Base-by-base conservation (phyloP, 2,329 filamentous ascomycete genomes). In the Thermochaetoides dissita region DNA sequence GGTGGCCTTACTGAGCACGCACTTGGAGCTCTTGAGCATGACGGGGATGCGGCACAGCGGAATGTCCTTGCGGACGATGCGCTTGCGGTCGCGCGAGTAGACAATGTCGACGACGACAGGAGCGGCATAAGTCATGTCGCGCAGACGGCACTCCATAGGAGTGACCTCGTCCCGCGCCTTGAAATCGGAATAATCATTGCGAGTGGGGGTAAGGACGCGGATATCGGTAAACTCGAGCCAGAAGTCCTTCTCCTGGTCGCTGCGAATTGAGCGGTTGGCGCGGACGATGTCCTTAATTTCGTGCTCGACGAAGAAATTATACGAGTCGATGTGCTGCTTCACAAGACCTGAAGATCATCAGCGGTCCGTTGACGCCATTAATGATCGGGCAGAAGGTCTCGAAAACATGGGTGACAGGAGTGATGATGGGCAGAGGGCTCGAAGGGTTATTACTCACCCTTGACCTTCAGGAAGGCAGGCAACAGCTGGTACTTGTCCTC, bases 101-200 rank as follows among this genome's bases (percentile, higher is more conserved):
- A 84, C 79, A 41, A 96, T 84, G 57, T 96, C 88, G 46, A 96
- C 87, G 32, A 86, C 74, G 47, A 98, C 94, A 1, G 89, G 89
- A 8, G 91, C 91, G 12, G 87, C 84, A 59, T 98, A 98, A n/a
- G 89, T 96, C 73, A 94, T 88, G 59, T 98, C 93, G 55, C 93
- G 80, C 44, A 98, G 70, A 31, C 91, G 84, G 58, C 91, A 98
- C 66, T 98, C 93, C 67, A 96, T 94, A 2, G 91, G 91, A 2
- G 86, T 94, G 47, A 98, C 80, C 53, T 83, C 75, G 51, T 74
- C 77, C 49, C 79, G 73, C 39, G 79, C 75, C 56, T 80, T 76
- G 54, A 74, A 69, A 56, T 84, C 76, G 55, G 81, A 79, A 62
- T 76, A 76, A 52, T 93, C 86, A 47, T 79, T 71, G 42, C 88